Percentiles rank a stretch among this genome's conserved stretches.
phyloP scores from a whole-genome alignment of 2,329 filamentous ascomycete genomes.

The Penicillium sp. region DNA sequence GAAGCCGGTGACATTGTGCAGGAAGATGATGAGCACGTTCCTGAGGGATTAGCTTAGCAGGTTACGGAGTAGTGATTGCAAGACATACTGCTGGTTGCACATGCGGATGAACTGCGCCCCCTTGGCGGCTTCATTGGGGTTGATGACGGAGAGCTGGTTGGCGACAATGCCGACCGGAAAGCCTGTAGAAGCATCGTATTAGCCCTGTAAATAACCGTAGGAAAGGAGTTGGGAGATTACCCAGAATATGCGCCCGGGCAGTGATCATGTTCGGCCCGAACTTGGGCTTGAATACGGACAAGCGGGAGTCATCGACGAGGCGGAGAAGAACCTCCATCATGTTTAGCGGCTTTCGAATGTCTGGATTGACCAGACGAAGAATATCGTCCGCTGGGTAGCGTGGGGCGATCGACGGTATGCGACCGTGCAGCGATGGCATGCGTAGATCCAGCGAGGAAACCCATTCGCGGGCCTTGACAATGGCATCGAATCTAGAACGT shows the following conservation, averaged over 20 bases:
- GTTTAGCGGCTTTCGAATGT: conserved; percentile 47
- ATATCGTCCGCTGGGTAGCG: conserved; percentile 46
- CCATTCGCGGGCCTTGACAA: conserved; percentile 47
- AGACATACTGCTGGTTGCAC: conserved; percentile 49
- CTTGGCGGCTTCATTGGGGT: conserved; percentile 48
- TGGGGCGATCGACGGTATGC: conserved; percentile 24
- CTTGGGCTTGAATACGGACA: conserved; percentile 47
- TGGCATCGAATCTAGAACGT: conserved; percentile 41
- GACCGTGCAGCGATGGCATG: not conserved
- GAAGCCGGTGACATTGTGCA: conserved; percentile 56
- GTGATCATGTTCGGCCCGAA: conserved; percentile 48
- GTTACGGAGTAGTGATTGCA: not conserved
- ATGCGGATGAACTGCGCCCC: conserved; percentile 50
- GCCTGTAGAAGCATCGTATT: conserved; percentile 25
- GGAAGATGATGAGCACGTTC: conserved; percentile 49
- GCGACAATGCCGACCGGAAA: conserved; percentile 46
- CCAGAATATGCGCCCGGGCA: conserved; percentile 45
- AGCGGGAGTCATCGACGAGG: conserved; percentile 48
- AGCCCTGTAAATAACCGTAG: not conserved
- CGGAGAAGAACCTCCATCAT: conserved; percentile 48
- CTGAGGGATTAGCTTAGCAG: conserved; percentile 21
- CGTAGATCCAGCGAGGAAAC: conserved; percentile 30
- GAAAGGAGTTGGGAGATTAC: conserved; percentile 22
- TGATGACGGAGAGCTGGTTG: conserved; percentile 49
- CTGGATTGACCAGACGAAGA: conserved; percentile 42